Percentiles rank a stretch among this genome's conserved stretches.
These are phyloP conservation scores for Arachis hypogaea DNA, from an alignment of 306 rosid species.

Conservation along the genomic window DNA sequence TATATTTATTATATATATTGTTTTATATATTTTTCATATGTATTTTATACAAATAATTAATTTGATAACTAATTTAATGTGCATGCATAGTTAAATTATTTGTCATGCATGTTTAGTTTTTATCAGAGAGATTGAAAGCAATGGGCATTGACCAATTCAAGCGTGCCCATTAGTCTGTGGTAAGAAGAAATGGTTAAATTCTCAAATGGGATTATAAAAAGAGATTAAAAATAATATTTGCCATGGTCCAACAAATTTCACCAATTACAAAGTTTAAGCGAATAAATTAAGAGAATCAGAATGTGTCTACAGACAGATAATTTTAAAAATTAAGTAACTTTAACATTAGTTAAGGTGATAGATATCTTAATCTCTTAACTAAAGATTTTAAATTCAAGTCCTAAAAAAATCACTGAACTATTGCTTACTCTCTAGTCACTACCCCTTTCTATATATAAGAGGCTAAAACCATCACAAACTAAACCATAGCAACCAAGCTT, in stretches of 20 bases:
- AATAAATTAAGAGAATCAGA: conserved; percentile 42
- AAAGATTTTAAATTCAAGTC: no score
- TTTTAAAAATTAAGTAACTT: not conserved
- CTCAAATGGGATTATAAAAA: conserved; percentile 4
- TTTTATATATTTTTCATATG: no score
- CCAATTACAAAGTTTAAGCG: conserved; percentile 37
- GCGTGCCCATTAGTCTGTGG: not conserved
- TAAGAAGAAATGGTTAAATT: conserved; percentile 7
- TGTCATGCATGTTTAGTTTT: not conserved
- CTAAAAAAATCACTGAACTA: not conserved
- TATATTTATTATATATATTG: no score
- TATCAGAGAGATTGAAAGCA: not conserved
- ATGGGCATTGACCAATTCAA: conserved; percentile 37
- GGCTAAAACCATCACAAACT: conserved; percentile 3
- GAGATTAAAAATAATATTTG: conserved; percentile 37
- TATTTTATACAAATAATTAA: no score
- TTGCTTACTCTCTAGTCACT: not conserved
- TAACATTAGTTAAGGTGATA: no score
- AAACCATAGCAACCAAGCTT: conserved; percentile 27
- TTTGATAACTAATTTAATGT: no score
- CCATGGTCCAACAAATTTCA: conserved; percentile 43
- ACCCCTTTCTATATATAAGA: conserved; percentile 7
- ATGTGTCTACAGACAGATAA: conserved; percentile 48
- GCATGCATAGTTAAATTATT: no score
- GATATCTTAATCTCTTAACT: no score